phyloP scores from a whole-genome alignment of 441 rosid species.

The Erysimum cheiri region DNA sequence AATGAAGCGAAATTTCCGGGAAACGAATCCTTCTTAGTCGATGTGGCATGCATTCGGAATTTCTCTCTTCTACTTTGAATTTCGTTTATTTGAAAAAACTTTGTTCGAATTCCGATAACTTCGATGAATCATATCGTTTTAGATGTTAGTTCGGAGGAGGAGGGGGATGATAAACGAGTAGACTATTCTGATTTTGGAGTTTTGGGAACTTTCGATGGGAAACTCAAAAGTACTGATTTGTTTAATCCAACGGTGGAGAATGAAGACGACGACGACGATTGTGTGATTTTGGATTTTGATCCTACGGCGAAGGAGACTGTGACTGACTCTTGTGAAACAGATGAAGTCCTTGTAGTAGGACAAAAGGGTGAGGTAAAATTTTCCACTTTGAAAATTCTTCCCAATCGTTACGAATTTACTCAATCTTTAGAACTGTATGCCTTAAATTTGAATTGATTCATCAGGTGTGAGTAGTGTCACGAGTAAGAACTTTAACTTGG shows the following conservation, averaged over 20 bases:
- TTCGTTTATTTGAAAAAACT: not conserved
- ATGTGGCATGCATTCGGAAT: not conserved
- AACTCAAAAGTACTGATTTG: constrained; percentile 31
- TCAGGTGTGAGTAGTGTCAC: not conserved
- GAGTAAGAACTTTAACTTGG: not conserved
- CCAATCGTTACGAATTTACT: no score
- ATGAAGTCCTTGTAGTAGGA: constrained; percentile 68
- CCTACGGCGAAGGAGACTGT: constrained; percentile 47
- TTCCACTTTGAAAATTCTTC: not conserved
- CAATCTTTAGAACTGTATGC: no score
- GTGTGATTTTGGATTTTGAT: constrained; percentile 70
- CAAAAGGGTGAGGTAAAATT: constrained; percentile 71
- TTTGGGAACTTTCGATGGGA: constrained; percentile 4
- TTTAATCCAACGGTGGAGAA: not conserved
- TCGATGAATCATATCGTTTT: constrained; percentile 46
- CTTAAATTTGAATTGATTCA: not conserved
- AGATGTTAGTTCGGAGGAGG: constrained; percentile 78
- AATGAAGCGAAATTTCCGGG: not conserved
- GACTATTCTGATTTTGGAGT: constrained; percentile 34
- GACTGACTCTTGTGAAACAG: constrained; percentile 30
- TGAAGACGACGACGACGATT: constrained; percentile 58
- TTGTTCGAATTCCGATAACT: constrained; percentile 7
- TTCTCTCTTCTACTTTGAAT: constrained; percentile 21
- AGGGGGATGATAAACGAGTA: constrained; percentile 49
- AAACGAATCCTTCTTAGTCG: not conserved